A percentile compares a stretch with the other conserved stretches of the same genome.
Evolutionary conservation across 2,329 filamentous ascomycete species (phyloP).

Genomic region (Dothistroma septosporum): DNA sequence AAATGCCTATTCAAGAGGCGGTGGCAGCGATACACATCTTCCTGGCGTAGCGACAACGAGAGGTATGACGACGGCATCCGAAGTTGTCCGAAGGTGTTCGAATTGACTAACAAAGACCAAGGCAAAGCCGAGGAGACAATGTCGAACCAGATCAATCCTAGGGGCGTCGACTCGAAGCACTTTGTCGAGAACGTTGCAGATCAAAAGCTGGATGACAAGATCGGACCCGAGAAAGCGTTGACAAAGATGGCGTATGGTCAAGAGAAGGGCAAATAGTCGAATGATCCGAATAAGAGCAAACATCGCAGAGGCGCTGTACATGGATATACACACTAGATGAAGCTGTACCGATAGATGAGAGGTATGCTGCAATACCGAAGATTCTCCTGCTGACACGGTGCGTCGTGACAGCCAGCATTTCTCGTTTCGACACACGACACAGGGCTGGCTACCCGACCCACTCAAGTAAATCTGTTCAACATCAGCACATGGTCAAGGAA

Average conservation of each 20-base stretch:
- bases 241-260: conserved; percentile 34
- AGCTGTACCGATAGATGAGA: neutral
- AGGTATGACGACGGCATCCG: conserved; percentile 24
- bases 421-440: too few relatives aligned
- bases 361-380: too few relatives aligned
- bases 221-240: conserved; percentile 27
- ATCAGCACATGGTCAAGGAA: too few relatives aligned
- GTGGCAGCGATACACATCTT: conserved; percentile 34
- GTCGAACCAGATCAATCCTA: conserved; percentile 22
- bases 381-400: too few relatives aligned
- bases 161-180: conserved; percentile 31
- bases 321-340: neutral
- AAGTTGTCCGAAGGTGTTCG: neutral
- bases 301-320: neutral
- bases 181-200: conserved; percentile 33
- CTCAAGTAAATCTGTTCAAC: too few relatives aligned
- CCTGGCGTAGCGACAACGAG: conserved; percentile 34
- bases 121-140: conserved; percentile 24
- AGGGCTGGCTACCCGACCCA: too few relatives aligned
- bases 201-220: conserved; percentile 26
- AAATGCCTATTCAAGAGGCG: conserved; percentile 33
- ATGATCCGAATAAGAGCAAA: neutral
- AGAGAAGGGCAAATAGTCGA: conserved; percentile 34
- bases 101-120: conserved; percentile 10
- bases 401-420: too few relatives aligned